Evolutionary conservation across 331 rosid genomes (phyloP), one percentile per base, ranked within the genome.

Genomic region (Acacia concinna): DNA sequence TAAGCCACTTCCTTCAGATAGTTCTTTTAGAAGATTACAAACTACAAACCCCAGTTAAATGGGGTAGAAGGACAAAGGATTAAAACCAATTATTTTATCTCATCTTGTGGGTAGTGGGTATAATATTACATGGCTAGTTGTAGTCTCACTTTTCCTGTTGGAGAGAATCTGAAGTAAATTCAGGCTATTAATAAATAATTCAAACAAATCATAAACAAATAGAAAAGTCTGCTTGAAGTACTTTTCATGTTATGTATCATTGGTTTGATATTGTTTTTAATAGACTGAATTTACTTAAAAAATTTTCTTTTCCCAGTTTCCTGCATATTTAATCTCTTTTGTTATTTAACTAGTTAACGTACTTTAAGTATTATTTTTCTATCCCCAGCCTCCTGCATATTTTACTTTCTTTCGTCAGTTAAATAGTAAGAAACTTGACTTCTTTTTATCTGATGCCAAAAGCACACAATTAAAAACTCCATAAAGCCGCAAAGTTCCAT

Each of bases 51-150:
- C 67, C 67, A 60, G 67, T 37, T 57, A 27, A 25, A 28, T 13
- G 35, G 25, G 13, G 23, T 30, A 15, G 68, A 31, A 17, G 5
- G 68, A 31, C 68, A 30, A 5, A 30, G 68, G 21, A 30, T 17
- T 62, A 15, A 15, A 62, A 62, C 68, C 11, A 7, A 62, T 15
- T 62, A 62, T 30, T 62, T 62, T 62, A 30, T 62, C 41, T 62
- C 40, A 62, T 62, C 40, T 62, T 15, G 40, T n/a, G 21, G 40
- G 68, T 62, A 15, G 40, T 62, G 68, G 40, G 68, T 30, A 6
- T 59, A 46, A 74, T 56, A 38, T 65, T 65, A 40, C 60, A 52
- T 65, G 60, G 75, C 38, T 28, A 40, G 46, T 52, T 71, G 68
- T 30, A 9, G 30, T 28, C 67, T 68, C 56, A 25, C 41, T 25